Percentiles rank a stretch among this genome's conserved stretches.
Conservation (phyloP, 768 basidiomycete genomes). For the Naganishia onofrii region DNA sequence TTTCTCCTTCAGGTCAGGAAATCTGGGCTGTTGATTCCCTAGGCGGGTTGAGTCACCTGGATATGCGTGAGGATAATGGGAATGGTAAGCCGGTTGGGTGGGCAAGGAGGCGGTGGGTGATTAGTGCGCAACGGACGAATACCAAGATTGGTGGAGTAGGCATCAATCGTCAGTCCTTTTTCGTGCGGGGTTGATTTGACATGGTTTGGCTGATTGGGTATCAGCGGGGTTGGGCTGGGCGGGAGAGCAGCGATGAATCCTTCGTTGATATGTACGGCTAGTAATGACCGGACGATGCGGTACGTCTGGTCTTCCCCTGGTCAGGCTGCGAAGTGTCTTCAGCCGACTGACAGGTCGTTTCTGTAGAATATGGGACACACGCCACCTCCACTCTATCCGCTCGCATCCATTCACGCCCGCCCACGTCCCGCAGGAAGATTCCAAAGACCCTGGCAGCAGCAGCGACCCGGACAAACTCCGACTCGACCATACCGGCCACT, state of each 20-base stretch:
- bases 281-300: conserved; percentile 49
- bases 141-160: conserved; percentile 52
- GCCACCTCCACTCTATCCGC: conserved; percentile 39
- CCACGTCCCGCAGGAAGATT: neutral
- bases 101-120: conserved; percentile 41
- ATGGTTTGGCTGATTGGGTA: conserved; percentile 25
- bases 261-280: conserved; percentile 48
- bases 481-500: conserved; percentile 24
- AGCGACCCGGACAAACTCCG: conserved; percentile 27
- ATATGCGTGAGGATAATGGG: conserved; percentile 45
- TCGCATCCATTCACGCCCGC: conserved; percentile 36
- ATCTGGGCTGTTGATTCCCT: conserved; percentile 49
- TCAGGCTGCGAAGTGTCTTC: neutral
- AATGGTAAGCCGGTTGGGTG: conserved; percentile 34
- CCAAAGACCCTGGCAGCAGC: neutral
- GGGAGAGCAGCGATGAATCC: conserved; percentile 41
- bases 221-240: no score
- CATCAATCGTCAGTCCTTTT: conserved; percentile 45
- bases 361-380: conserved; percentile 50
- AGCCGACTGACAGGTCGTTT: neutral
- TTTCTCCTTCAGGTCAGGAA: conserved; percentile 47
- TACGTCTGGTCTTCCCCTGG: neutral
- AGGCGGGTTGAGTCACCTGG: conserved; percentile 50
- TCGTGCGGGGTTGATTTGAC: no score
- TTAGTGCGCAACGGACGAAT: conserved; percentile 41